These are phyloP conservation scores for Mrakia frigida DNA, from an alignment of 768 basidiomycete species.

Conservation along the genomic window DNA sequence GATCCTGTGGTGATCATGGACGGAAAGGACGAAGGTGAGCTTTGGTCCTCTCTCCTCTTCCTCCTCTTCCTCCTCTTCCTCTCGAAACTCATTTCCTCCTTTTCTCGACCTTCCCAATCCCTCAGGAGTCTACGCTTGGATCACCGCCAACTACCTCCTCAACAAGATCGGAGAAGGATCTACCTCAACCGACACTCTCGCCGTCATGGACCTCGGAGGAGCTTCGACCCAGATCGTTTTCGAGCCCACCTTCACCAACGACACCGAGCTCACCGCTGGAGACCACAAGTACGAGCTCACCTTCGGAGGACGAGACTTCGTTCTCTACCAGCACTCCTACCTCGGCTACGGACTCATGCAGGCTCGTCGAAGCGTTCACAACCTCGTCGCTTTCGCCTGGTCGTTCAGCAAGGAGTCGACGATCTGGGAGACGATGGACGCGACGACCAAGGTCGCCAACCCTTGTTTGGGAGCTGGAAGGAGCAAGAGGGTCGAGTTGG, in stretches of 20 bases:
- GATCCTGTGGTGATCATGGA: constrained; percentile 86
- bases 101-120: background rate
- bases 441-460: constrained; percentile 55
- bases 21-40: constrained; percentile 77
- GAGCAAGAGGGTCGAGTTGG: constrained; percentile 59
- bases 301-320: constrained; percentile 65
- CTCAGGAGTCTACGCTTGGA: constrained; percentile 84
- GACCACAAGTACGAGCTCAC: constrained; percentile 84
- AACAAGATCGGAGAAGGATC: constrained; percentile 59
- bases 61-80: background rate
- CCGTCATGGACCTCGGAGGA: constrained; percentile 92
- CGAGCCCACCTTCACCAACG: constrained; percentile 62
- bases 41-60: constrained; percentile 6
- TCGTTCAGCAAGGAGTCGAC: constrained; percentile 45
- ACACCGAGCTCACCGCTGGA: constrained; percentile 59
- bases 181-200: constrained; percentile 59
- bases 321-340: constrained; percentile 95
- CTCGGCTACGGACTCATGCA: constrained; percentile 93
- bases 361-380: constrained; percentile 76
- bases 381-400: constrained; percentile 80
- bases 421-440: constrained; percentile 44
- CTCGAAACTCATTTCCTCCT: background rate
- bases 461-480: constrained; percentile 75
- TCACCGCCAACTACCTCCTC: constrained; percentile 90
- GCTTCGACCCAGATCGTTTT: constrained; percentile 98